phyloP scores from a whole-genome alignment of 1,139 yeast species.

The Saccharomyces hybrid region DNA sequence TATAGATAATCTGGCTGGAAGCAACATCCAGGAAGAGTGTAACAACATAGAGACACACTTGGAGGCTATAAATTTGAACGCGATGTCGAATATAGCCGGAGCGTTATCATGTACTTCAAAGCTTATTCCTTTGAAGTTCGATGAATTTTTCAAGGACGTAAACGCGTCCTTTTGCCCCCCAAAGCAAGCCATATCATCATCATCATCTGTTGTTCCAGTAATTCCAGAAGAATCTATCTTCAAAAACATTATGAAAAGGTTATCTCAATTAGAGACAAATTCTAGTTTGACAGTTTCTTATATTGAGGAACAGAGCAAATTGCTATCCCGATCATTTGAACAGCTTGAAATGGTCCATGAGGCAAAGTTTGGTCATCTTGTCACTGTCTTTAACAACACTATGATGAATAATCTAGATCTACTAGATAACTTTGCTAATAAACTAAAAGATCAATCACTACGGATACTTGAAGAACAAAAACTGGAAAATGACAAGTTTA shows the following conservation, averaged over 20 bases:
- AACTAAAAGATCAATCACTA: conserved; percentile 35
- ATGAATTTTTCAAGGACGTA: conserved; percentile 27
- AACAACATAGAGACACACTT: conserved; percentile 6
- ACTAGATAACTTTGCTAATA: conserved; percentile 33
- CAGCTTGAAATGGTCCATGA: conserved; percentile 61
- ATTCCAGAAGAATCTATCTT: conserved; percentile 73
- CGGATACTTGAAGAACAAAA: conserved; percentile 35
- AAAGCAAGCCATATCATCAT: conserved; percentile 1
- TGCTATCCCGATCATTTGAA: conserved; percentile 62
- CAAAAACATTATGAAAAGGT: conserved; percentile 74
- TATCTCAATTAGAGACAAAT: conserved; percentile 66
- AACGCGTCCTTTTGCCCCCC: conserved; percentile 14
- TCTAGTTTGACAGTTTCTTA: conserved; percentile 74
- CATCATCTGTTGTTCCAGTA: conserved; percentile 6
- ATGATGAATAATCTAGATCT: conserved; percentile 42
- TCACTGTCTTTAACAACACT: conserved; percentile 52
- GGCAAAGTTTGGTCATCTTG: conserved; percentile 47
- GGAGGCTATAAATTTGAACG: conserved; percentile 12
- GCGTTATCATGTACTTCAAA: conserved; percentile 31
- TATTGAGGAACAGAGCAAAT: conserved; percentile 78
- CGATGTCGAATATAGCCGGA: conserved; percentile 18
- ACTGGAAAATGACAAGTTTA: conserved; percentile 33
- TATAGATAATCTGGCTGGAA: conserved; percentile 2
- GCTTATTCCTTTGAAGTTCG: conserved; percentile 29
- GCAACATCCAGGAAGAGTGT: background rate